These are phyloP conservation scores for Kwoniella shandongensis DNA, from an alignment of 768 basidiomycete genomes.

Conservation along the genomic window DNA sequence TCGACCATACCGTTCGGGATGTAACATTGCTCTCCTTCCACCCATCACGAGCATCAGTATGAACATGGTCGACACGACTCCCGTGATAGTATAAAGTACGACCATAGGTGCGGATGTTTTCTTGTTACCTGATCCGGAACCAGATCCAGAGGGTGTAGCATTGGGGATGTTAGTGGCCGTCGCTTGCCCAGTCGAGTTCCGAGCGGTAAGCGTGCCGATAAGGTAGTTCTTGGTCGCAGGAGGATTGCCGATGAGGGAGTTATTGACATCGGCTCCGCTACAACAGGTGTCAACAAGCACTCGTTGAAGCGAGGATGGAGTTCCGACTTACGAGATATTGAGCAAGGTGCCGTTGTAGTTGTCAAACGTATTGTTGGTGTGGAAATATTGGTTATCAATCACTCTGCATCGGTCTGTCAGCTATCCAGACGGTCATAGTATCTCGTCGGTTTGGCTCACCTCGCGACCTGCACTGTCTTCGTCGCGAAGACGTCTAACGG, in stretches of 20 bases:
- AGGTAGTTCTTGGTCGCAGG: constrained; percentile 57
- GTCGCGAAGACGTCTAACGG: constrained; percentile 59
- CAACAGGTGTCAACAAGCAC: background rate
- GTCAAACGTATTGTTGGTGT: constrained; percentile 61
- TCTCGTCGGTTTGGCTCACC: constrained; percentile 48
- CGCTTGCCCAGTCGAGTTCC: constrained; percentile 61
- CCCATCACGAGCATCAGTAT: constrained; percentile 81
- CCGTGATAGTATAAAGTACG: constrained; percentile 75
- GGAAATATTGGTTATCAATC: constrained; percentile 62
- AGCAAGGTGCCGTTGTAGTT: constrained; percentile 63
- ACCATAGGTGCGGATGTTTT: constrained; percentile 76
- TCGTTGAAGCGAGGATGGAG: background rate
- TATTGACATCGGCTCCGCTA: constrained; percentile 41
- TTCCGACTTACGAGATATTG: constrained; percentile 56
- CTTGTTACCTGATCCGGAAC: constrained; percentile 1
- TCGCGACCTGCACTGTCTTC: constrained; percentile 62
- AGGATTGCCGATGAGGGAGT: constrained; percentile 22
- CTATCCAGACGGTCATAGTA: background rate
- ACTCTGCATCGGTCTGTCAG: constrained; percentile 51
- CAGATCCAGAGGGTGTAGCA: constrained; percentile 24
- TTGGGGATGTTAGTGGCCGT: constrained; percentile 45
- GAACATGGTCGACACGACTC: constrained; percentile 81
- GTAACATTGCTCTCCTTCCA: constrained; percentile 74
- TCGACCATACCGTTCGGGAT: constrained; percentile 89
- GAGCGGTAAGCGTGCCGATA: constrained; percentile 67